Evolutionary conservation across 164 flowering plant genomes (phyloP).

Genomic region (Chimonanthus praecox): DNA sequence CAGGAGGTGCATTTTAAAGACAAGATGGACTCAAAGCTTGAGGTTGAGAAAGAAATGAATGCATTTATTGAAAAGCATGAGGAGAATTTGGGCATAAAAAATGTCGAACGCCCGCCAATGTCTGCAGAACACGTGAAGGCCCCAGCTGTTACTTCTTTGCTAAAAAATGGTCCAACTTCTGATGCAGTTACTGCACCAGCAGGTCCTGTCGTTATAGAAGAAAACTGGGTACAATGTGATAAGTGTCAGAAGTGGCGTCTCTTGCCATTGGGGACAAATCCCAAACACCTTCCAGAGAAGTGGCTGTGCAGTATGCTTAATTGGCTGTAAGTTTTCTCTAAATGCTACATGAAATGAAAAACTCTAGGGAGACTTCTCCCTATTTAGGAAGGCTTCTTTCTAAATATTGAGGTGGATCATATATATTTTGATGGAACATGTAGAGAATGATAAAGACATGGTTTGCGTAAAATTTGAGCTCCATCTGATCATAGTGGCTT

Average conservation of each 20-base stretch:
- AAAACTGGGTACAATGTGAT: slow-evolving; percentile 86
- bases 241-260: slow-evolving; percentile 86
- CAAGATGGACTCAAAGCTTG: slow-evolving; percentile 27
- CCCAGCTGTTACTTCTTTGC: neutral
- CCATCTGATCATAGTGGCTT: too few relatives aligned
- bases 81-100: slow-evolving; percentile 32
- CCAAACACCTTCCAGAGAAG: slow-evolving; percentile 64
- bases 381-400: too few relatives aligned
- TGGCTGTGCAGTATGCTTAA: slow-evolving; percentile 92
- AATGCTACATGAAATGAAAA: neutral
- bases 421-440: too few relatives aligned
- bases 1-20: slow-evolving; percentile 11
- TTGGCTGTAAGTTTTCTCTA: slow-evolving; percentile 86
- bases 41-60: slow-evolving; percentile 21
- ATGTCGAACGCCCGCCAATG: slow-evolving; percentile 20
- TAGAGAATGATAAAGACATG: too few relatives aligned
- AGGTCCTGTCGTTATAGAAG: slow-evolving; percentile 39
- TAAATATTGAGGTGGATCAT: too few relatives aligned
- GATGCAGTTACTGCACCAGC: slow-evolving; percentile 22
- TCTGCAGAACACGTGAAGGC: neutral
- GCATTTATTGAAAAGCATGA: slow-evolving; percentile 19
- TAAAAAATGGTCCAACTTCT: slow-evolving; percentile 1
- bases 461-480: too few relatives aligned
- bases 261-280: slow-evolving; percentile 65
- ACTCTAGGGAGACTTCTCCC: too few relatives aligned